Evolutionary conservation across 129 eudicot genomes (phyloP), one percentile per base, ranked within the genome.

Genomic region (Kitagawia praeruptora): DNA sequence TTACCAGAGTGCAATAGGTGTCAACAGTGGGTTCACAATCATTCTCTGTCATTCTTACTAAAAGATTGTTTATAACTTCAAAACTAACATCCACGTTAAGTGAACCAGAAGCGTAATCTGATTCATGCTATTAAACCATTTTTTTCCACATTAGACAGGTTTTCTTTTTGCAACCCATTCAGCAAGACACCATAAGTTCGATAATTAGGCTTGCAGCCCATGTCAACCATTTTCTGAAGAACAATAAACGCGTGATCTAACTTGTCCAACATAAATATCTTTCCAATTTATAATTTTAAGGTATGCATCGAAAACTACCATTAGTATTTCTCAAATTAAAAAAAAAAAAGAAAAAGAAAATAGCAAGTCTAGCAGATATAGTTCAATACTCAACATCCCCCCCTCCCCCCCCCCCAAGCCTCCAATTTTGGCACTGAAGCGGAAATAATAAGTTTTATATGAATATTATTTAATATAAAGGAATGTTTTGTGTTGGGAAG

Each of bases 21-120:
- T 86, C 91, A 84, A 80, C 64, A 27, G 89, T 81, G 47, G 91
- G 97, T 82, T 89, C 90, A 87, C 86, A 91, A n/a, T 87, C 93
- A 58, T 81, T 79, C 77, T 87, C 86, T 8, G 87, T 84, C 88
- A 88, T 87, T 84, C 91, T 91, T 25, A 75, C 80, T 54, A 93
- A 81, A 38, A 93, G 86, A 80, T 81, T 81, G 85, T 73, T 48
- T 14, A 84, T 61, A 4, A 61, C 46, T 15, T 83, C 86, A 61
- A 77, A 75, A 28, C 78, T 81, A 71, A 76, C 44, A 75, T 85
- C 89, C 81, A 79, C 89, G 75, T 77, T 87, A 66, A 45, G 86
- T 23, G 81, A 77, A 61, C 76, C 44, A 81, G 75, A 81, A 70
- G 77, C 40, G 40, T 82, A 79, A 40, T 51, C 79, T 61, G 47